Percentiles rank a stretch among this genome's conserved stretches.
phyloP scores from a whole-genome alignment of 2,329 filamentous ascomycete genomes.

The Penicillium polonicum region DNA sequence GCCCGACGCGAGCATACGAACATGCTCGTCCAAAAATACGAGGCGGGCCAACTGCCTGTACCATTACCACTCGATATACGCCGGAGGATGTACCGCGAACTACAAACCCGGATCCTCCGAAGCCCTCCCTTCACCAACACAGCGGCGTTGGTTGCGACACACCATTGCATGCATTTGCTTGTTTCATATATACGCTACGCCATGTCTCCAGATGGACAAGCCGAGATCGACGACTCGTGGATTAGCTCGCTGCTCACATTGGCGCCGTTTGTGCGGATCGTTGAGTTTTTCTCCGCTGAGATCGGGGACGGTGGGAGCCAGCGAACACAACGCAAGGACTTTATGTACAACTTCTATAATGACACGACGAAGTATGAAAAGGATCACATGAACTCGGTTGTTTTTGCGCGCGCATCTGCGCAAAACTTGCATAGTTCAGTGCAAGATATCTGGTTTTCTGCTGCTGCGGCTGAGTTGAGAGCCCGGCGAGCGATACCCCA shows the following conservation, averaged over 20 bases:
- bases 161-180: constrained; percentile 44
- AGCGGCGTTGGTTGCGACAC: constrained; percentile 40
- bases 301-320: constrained; percentile 44
- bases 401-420: constrained; percentile 35
- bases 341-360: constrained; percentile 46
- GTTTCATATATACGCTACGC: constrained; percentile 41
- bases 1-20: constrained; percentile 41
- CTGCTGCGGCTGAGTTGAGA: constrained; percentile 33
- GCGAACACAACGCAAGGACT: constrained; percentile 42
- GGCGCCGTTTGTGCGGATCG: constrained; percentile 40
- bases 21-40: constrained; percentile 38
- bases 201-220: constrained; percentile 32
- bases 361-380: constrained; percentile 40
- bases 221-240: constrained; percentile 38
- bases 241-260: constrained; percentile 43
- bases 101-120: constrained; percentile 41
- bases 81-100: constrained; percentile 35
- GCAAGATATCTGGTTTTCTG: constrained; percentile 43
- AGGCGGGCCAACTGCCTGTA: constrained; percentile 40
- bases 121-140: constrained; percentile 44
- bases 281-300: constrained; percentile 46
- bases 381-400: constrained; percentile 38
- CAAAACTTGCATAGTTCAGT: constrained; percentile 34
- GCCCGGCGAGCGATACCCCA: constrained; percentile 33
- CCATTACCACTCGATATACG: constrained; percentile 37